Conservation (phyloP, 192 early-diverging fungal genomes). For the Coemansia sp. region DNA sequence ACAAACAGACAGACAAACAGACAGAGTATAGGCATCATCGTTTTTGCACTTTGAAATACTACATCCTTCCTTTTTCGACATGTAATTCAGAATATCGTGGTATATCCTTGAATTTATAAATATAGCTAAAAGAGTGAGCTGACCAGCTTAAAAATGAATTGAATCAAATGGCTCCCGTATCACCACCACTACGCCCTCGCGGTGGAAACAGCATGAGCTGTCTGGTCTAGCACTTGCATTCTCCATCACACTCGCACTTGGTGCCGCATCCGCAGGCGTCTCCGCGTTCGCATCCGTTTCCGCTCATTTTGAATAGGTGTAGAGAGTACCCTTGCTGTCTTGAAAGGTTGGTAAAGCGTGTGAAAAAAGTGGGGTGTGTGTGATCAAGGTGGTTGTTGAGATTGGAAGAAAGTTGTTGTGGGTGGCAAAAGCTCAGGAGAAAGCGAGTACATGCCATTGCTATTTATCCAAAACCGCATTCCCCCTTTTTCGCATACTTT, state of each 20-base stretch:
- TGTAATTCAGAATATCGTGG: too few species aligned
- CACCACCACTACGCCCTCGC: neutral
- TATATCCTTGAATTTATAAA: too few species aligned
- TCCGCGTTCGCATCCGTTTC: slow-evolving; percentile 1
- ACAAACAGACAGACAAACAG: too few species aligned
- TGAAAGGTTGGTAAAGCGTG: neutral
- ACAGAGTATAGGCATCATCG: too few species aligned
- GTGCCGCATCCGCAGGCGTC: slow-evolving; percentile 10
- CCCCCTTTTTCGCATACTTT: neutral
- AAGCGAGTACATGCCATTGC: neutral
- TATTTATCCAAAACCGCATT: neutral
- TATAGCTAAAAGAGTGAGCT: neutral
- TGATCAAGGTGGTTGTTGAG: neutral
- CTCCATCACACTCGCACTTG: neutral
- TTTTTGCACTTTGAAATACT: too few species aligned
- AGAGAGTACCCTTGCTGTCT: neutral
- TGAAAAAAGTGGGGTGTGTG: neutral
- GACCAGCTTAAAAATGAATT: too few species aligned
- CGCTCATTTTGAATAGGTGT: slow-evolving; percentile 1
- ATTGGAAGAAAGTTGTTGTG: neutral
- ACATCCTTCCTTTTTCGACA: too few species aligned
- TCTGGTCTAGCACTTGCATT: neutral
- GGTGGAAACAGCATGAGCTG: neutral
- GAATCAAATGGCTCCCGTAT: neutral
- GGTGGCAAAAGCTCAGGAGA: neutral